Evolutionary conservation across 2,329 filamentous ascomycete species (phyloP), one percentile per base, ranked within the genome.

Genomic region (Talaromyces sp.): DNA sequence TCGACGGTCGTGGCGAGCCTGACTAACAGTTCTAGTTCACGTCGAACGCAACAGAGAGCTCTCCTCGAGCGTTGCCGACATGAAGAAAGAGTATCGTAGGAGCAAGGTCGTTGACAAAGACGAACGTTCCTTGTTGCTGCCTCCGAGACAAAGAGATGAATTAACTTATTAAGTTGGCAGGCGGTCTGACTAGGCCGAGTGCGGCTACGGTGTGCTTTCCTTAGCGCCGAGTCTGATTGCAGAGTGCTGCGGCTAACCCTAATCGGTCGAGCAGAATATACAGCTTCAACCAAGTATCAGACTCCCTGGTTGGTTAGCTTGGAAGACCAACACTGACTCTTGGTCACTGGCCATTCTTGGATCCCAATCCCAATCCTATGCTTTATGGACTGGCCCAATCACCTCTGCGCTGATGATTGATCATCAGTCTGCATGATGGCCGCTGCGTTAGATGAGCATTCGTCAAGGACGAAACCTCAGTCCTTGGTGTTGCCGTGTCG

Each of bases 191-290:
- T 43, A 62, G 51, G 53, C 60, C 60, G 15, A 22, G 31, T 43
- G 47, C 60, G 31, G 60, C 34, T 53, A 61, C 59, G 59, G 59
- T 51, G 45, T 61, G n/a, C 27, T 27, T 29, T 47, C 25, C 7
- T 25, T 27, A 22, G 19, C 47, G 17, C 15, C 10, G 45, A 25
- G 45, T 49, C 45, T 49, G 22, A 25, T 36, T 36, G 31, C 13
- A 2, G 29, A n/a, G 38, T n/a, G 34, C 25, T 17, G 27, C 29
- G 6, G 45, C 58, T 45, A 45, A 45, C 47, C 25, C 43, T 61
- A 51, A 47, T 40, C 13, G 11, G 19, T 27, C 34, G 17, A 11
- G 22, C 27, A 15, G 58, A 34, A 45, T 19, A 31, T 11, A 7
- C 29, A 56, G 53, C 53, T 56, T 56, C 53, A 56, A 17, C n/a